Percentiles rank a stretch among this genome's conserved stretches.
Evolutionary conservation across 2,329 filamentous ascomycete genomes (phyloP).

Genomic region (Pseudocercospora musae): DNA sequence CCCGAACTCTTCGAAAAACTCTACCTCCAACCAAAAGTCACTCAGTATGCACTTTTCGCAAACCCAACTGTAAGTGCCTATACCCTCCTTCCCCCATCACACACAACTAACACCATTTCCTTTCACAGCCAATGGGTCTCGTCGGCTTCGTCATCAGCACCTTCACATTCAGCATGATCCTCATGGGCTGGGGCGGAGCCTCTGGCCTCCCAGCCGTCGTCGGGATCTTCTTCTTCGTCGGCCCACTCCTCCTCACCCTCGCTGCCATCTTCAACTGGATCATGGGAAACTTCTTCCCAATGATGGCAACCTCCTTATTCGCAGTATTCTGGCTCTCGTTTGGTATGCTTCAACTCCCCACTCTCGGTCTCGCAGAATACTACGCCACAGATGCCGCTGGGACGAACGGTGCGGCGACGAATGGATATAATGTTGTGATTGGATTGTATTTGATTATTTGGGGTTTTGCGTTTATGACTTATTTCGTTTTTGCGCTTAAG

Average conservation of each 20-base stretch:
- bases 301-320: constrained; percentile 45
- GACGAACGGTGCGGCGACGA: constrained; percentile 43
- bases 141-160: constrained; percentile 41
- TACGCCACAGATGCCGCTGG: constrained; percentile 43
- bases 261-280: constrained; percentile 54
- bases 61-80: constrained; percentile 25
- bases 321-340: constrained; percentile 55
- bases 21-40: constrained; percentile 31
- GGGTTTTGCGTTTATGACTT: constrained; percentile 53
- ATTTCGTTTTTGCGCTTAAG: constrained; percentile 51
- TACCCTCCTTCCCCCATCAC: neutral
- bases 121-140: constrained; percentile 25
- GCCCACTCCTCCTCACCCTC: constrained; percentile 48
- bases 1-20: constrained; percentile 34
- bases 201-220: constrained; percentile 36
- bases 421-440: constrained; percentile 50
- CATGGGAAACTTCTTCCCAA: constrained; percentile 50
- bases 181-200: constrained; percentile 42
- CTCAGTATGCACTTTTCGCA: constrained; percentile 27
- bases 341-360: constrained; percentile 50
- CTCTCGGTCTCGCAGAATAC: constrained; percentile 45
- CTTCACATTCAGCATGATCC: constrained; percentile 41
- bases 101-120: neutral
- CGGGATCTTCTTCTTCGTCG: constrained; percentile 45
- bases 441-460: constrained; percentile 52